These are phyloP conservation scores for Fistulifera solaris DNA, from an alignment of 108 stramenopile genomes.

Conservation along the genomic window DNA sequence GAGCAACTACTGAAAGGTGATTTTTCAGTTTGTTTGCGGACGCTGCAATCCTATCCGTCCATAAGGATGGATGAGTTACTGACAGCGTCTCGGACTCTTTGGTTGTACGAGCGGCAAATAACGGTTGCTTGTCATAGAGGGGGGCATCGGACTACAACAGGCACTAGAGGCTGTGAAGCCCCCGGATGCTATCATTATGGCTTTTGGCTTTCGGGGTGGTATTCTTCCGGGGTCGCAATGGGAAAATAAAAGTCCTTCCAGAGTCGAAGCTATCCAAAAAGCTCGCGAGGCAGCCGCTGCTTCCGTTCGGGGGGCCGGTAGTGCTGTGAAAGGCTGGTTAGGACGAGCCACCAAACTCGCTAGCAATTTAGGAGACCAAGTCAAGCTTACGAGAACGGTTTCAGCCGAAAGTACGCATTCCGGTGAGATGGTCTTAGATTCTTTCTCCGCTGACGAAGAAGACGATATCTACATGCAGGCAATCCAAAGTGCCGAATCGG, in stretches of 20 bases:
- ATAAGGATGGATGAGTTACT: slow-evolving; percentile 54
- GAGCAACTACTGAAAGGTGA: slow-evolving; percentile 68
- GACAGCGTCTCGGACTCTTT: slow-evolving; percentile 62
- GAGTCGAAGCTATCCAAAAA: neutral
- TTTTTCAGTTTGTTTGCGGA: slow-evolving; percentile 57
- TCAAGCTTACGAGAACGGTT: no score
- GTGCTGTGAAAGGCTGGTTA: neutral
- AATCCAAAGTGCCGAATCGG: slow-evolving; percentile 1
- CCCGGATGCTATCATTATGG: slow-evolving; percentile 66
- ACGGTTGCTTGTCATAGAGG: slow-evolving; percentile 71
- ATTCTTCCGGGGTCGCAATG: slow-evolving; percentile 16
- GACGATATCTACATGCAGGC: slow-evolving; percentile 9
- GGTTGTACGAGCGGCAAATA: slow-evolving; percentile 81
- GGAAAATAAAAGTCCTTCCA: neutral
- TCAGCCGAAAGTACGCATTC: neutral
- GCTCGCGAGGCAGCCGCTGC: neutral
- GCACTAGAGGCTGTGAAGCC: slow-evolving; percentile 60
- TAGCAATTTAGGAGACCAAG: neutral
- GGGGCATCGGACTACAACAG: slow-evolving; percentile 52
- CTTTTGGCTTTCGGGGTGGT: slow-evolving; percentile 62
- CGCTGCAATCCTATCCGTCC: slow-evolving; percentile 70
- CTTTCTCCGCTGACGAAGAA: neutral
- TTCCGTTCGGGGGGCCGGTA: neutral
- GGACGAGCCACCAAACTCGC: slow-evolving; percentile 2
- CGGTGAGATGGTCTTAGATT: neutral